Percentiles rank a stretch among this genome's conserved stretches.
These are phyloP conservation scores for Violaceomyces palustris DNA, from an alignment of 1,284 basidiomycete genomes.

Conservation along the genomic window DNA sequence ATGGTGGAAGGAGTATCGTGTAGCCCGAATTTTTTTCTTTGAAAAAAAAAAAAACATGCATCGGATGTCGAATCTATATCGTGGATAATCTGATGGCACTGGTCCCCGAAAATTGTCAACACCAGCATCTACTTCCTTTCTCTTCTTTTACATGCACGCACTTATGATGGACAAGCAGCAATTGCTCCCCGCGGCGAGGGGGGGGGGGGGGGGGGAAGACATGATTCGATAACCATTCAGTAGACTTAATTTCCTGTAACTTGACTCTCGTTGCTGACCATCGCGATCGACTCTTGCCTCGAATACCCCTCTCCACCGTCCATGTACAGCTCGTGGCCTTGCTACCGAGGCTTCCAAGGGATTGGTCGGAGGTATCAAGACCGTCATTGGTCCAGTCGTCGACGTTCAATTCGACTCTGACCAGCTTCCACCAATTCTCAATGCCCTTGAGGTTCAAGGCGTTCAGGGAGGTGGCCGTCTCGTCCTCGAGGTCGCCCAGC, in stretches of 20 bases:
- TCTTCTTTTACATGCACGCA: background rate
- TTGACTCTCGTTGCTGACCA: background rate
- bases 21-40: too few relatives aligned
- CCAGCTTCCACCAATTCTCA: slow-evolving; percentile 89
- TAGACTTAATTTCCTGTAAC: background rate
- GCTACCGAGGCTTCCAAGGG: slow-evolving; percentile 39
- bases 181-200: too few relatives aligned
- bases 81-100: too few relatives aligned
- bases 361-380: slow-evolving; percentile 44
- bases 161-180: too few relatives aligned
- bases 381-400: slow-evolving; percentile 73
- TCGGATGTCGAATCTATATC: too few relatives aligned
- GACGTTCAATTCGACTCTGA: slow-evolving; percentile 70
- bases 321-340: slow-evolving; percentile 31
- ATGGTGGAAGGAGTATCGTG: too few relatives aligned
- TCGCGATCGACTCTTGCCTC: background rate
- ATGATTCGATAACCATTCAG: too few relatives aligned
- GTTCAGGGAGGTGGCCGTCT: slow-evolving; percentile 68
- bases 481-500: slow-evolving; percentile 65
- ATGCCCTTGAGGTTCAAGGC: slow-evolving; percentile 93
- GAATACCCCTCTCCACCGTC: background rate
- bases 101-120: too few relatives aligned
- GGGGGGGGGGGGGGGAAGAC: too few relatives aligned
- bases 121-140: too few relatives aligned
- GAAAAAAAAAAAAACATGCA: too few relatives aligned